A percentile compares a stretch with the other conserved stretches of the same genome.
Conservation (phyloP, 108 stramenopile species). For the Skeletonema marinoi region DNA sequence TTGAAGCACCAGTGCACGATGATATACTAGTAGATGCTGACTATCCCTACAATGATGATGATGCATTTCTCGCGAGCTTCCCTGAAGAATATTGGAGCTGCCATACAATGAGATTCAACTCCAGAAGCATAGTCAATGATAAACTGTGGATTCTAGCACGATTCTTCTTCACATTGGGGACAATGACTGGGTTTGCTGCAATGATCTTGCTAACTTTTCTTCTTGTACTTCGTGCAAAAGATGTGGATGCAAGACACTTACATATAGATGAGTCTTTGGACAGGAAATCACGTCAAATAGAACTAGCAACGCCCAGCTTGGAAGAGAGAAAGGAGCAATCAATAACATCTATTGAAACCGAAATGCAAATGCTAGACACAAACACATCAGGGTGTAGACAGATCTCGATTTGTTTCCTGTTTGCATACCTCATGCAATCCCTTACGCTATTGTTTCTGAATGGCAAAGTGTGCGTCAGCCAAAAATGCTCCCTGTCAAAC, state of each 20-base stretch:
- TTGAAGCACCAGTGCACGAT: constrained; percentile 19
- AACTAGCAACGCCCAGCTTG: not conserved
- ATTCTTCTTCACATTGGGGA: constrained; percentile 21
- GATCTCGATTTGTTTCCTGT: constrained; percentile 20
- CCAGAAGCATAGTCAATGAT: constrained; percentile 18
- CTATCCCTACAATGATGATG: constrained; percentile 37
- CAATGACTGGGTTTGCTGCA: constrained; percentile 13
- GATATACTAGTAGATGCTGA: constrained; percentile 21
- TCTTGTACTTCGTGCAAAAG: constrained; percentile 2
- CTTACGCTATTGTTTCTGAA: constrained; percentile 31
- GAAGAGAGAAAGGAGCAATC: constrained; percentile 8
- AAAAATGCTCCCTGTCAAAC: constrained; percentile 17
- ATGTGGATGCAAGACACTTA: not conserved
- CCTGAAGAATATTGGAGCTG: constrained; percentile 25
- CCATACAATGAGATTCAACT: constrained; percentile 14
- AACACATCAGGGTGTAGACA: constrained; percentile 19
- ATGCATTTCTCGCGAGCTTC: not conserved
- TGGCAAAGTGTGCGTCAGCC: constrained; percentile 29
- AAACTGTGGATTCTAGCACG: constrained; percentile 21
- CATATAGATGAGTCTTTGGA: not conserved
- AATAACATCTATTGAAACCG: not conserved
- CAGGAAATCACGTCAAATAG: not conserved
- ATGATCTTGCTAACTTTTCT: constrained; percentile 10
- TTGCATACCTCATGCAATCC: constrained; percentile 33
- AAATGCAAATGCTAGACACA: constrained; percentile 10